Evolutionary conservation across 192 early-diverging fungal species (phyloP), one percentile per base, ranked within the genome.

Genomic region (Radiomyces spectabilis): DNA sequence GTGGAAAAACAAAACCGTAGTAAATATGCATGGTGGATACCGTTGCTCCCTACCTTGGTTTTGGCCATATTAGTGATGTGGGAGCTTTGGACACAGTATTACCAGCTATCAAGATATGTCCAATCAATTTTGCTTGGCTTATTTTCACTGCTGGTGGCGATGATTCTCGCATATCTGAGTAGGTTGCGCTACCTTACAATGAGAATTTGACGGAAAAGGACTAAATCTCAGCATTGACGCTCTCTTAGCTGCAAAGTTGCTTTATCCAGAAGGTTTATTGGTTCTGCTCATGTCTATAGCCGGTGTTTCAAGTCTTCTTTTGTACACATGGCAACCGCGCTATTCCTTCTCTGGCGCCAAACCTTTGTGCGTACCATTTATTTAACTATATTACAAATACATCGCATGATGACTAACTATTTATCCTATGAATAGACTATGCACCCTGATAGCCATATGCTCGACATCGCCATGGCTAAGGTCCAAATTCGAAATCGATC

Each of bases 11-110:
- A 1, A 6, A 24, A 9, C 22, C 18, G 8, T 15, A 43, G 57
- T 30, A 51, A 44, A 26, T 41, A 41, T n/a, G 31, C 47, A 18
- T 63, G 61, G 61, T 63, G 51, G 51, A 55, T 49, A n/a, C 61
- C 61, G 7, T 40, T 56, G 13, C 13, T 63, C 22, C 54, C 41
- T 43, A 12, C 37, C 35, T n/a, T 50, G 21, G 19, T 55, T 24
- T 21, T 41, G 3, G 29, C 38, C 18, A 24, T 58, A 0, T 43
- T 63, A 1, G 44, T 35, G 18, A 38, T 55, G 26, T 63, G 61
- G 61, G 53, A 56, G 30, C 19, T 63, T 16, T 63, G 54, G 39
- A 25, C 32, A 9, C 31, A 51, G 4, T 63, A 63, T 33, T 55
- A 41, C 1, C 46, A 50, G 12, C 19, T 63, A 5, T 38, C 41